Percentiles rank a stretch among this genome's conserved stretches.
phyloP scores from a whole-genome alignment of 179 eudicot species.

The Gypsophila paniculata region DNA sequence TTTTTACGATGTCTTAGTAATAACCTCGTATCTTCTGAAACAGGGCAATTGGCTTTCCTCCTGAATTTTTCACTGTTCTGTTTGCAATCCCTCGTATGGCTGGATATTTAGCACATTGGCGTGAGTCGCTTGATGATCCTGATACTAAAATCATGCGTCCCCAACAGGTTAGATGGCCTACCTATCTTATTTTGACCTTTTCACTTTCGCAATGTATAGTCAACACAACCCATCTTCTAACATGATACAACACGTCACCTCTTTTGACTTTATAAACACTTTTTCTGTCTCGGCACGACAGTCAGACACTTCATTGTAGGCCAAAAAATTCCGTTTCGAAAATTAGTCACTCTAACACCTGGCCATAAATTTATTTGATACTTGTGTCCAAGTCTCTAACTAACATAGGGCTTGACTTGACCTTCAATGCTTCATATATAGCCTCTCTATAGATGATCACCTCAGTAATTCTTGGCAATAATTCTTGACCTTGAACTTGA shows the following conservation, averaged over 20 bases:
- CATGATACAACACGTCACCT: too few species aligned
- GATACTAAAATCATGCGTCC: constrained; percentile 98
- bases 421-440: neutral
- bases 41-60: constrained; percentile 97
- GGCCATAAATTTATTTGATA: too few species aligned
- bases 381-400: too few species aligned
- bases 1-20: neutral
- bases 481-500: too few species aligned
- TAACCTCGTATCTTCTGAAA: constrained; percentile 15
- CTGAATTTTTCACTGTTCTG: constrained; percentile 91
- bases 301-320: too few species aligned
- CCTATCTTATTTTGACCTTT: neutral
- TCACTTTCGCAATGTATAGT: neutral
- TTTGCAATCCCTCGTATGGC: constrained; percentile 99
- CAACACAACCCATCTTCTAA: too few species aligned
- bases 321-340: too few species aligned
- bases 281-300: too few species aligned
- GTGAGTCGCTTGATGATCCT: constrained; percentile 96
- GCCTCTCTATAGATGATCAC: neutral
- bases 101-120: constrained; percentile 92
- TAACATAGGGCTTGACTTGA: neutral
- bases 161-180: constrained; percentile 53
- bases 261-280: too few species aligned
- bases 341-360: too few species aligned
- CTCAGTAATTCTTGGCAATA: too few species aligned